Base-by-base conservation (phyloP, 306 rosid species). In the Sphenostylis stenocarpa region DNA sequence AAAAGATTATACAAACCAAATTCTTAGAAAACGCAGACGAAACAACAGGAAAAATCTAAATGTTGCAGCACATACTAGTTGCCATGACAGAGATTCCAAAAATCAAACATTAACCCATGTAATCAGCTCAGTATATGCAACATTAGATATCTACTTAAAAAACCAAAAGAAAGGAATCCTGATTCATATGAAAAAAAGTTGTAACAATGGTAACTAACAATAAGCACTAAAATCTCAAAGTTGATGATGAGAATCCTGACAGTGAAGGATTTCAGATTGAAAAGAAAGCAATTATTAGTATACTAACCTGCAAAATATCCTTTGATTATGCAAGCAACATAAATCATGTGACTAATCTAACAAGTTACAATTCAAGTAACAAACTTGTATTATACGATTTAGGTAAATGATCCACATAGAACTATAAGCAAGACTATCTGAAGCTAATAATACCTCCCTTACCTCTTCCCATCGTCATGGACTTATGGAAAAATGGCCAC, bases 181-280 rank as follows among this genome's bases (percentile, higher is more conserved):
- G 13, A 20, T 39, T 53, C 24, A 41, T 4, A 29, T 36, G 69
- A 52, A 33, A 48, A 63, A 19, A 70, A 36, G 23, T 7, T 33
- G 17, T 13, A 63, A 49, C 29, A 76, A 17, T 65, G 11, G 51
- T 8, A 66, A 36, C 55, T 48, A 52, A 53, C 31, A 64, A 49
- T 64, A 48, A 62, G 28, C 72, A 75, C 53, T 29, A 2, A 75
- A 51, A 52, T 9, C 49, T 31, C 17, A 77, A 75, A 75, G 76
- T 83, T 82, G 90, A 84, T 77, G 9, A 24, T 24, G 34, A 57
- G 64, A 57, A 57, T 77, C 77, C 86, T 21, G 88, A 83, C 14
- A 85, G 77, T 41, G 82, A 90, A 65, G 64, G 45, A n/a, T 26
- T 73, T 24, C 68, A 73, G 8, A 10, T 29, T 73, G 19, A 6